Evolutionary conservation across 2,329 filamentous ascomycete species (phyloP).

Genomic region (Aspergillus versicolor): DNA sequence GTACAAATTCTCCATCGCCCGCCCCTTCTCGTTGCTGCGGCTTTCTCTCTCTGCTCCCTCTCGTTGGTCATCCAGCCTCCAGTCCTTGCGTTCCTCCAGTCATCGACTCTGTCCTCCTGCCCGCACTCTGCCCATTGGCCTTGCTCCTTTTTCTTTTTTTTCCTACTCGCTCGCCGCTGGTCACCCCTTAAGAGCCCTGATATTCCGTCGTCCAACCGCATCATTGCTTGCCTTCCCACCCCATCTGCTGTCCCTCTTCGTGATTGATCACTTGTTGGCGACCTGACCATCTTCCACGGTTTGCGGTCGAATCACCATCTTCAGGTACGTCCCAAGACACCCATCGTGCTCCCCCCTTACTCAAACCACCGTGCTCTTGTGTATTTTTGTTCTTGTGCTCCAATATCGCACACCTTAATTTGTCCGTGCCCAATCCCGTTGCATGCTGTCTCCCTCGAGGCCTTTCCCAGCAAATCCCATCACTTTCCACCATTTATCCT

Average conservation of each 20-base stretch:
- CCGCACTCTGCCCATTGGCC: conserved; percentile 23
- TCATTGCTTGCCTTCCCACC: conserved; percentile 18
- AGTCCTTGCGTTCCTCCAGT: conserved; percentile 29
- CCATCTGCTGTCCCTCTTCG: conserved; percentile 15
- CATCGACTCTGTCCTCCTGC: conserved; percentile 21
- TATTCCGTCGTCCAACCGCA: conserved; percentile 22
- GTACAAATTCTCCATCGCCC: conserved; percentile 44
- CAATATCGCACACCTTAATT: conserved; percentile 19
- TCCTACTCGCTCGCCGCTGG: conserved; percentile 19
- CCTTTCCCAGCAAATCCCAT: conserved; percentile 14
- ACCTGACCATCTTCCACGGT: conserved; percentile 16
- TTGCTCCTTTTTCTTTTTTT: conserved; percentile 21
- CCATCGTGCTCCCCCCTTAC: conserved; percentile 13
- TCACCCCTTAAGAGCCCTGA: conserved; percentile 20
- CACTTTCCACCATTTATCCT: conserved; percentile 10
- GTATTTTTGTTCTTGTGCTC: conserved; percentile 8
- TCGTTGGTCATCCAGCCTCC: conserved; percentile 41
- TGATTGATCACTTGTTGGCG: conserved; percentile 20
- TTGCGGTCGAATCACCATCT: conserved; percentile 24
- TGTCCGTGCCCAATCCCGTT: conserved; percentile 19
- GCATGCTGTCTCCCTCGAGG: conserved; percentile 11
- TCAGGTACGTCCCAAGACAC: conserved; percentile 20
- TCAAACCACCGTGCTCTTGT: conserved; percentile 1
- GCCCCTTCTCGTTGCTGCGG: conserved; percentile 33
- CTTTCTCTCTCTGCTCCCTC: conserved; percentile 40